phyloP scores from a whole-genome alignment of 495 filamentous ascomycete genomes.

The Astrothelium subdiscretum region DNA sequence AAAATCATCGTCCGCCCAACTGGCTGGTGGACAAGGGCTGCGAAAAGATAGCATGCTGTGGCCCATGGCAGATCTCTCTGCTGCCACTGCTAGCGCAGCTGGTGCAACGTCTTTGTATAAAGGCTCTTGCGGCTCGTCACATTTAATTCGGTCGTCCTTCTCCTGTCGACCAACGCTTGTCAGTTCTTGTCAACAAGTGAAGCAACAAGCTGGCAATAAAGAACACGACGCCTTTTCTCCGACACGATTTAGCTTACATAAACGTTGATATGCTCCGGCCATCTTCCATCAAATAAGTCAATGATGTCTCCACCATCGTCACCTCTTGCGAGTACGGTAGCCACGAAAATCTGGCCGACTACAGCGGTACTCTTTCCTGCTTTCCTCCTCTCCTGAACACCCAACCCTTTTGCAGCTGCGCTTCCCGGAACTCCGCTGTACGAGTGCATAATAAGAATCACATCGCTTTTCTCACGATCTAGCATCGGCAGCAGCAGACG shows the following conservation, averaged over 20 bases:
- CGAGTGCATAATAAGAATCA: neutral
- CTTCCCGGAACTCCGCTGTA: neutral
- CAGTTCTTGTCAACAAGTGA: neutral
- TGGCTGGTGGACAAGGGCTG: slow-evolving; percentile 9
- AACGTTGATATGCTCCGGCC: slow-evolving; percentile 10
- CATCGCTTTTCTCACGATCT: neutral
- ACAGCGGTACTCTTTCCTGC: slow-evolving; percentile 6
- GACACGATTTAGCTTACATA: slow-evolving; percentile 7
- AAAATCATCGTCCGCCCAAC: slow-evolving; percentile 7
- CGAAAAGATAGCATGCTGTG: slow-evolving; percentile 6
- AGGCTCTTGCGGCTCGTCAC: slow-evolving; percentile 12
- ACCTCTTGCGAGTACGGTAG: slow-evolving; percentile 2
- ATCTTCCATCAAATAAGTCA: slow-evolving; percentile 11
- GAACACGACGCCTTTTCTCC: neutral
- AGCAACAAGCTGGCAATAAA: neutral
- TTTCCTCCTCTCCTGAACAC: neutral
- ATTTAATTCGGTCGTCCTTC: slow-evolving; percentile 9
- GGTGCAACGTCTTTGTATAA: slow-evolving; percentile 10
- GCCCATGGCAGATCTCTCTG: slow-evolving; percentile 5
- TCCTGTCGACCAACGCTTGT: slow-evolving; percentile 2
- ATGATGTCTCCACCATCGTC: slow-evolving; percentile 14
- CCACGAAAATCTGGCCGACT: neutral
- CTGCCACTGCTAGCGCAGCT: neutral
- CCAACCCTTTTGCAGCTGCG: neutral
- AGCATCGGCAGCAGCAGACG: slow-evolving; percentile 6